Base-by-base conservation (phyloP, 2,329 filamentous ascomycete species). In the Paecilomyces dactylethromorphus region DNA sequence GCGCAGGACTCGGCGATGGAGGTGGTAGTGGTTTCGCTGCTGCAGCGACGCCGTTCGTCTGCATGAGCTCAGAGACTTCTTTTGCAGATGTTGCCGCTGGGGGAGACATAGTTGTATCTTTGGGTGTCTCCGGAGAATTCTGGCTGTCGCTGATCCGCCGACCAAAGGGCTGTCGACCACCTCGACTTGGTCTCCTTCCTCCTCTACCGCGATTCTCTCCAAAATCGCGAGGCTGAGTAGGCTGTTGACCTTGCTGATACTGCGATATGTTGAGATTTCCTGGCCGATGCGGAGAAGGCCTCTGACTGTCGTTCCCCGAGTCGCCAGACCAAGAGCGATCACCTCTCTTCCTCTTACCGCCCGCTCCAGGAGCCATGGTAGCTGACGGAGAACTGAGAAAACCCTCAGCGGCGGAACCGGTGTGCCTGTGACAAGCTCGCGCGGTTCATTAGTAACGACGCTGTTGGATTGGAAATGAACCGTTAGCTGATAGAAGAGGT, bases 271-370 rank as follows among this genome's bases (percentile, higher is more conserved):
- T 78, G 64, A 79, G 72, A 60, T 72, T 77, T 62, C 70, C 74
- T 39, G 75, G 78, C 60, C 73, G 78, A 73, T 79, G 78, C 64
- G 75, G 78, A 63, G 78, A 80, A 61, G 76, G 78, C 62, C 76
- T 73, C 58, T 68, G 67, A 56, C 66, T 66, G 63, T 77, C 74
- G 66, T 73, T 72, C 50, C 68, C 68, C 52, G 72, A 73, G 60
- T 79, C 76, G 56, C 73, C 72, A 50, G 77, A 76, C 69, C 73
- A 79, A 45, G 71, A 71, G 65, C 77, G 70, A 58, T 79, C 78
- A 57, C 67, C 69, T 68, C 77, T 71, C 77, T 86, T 86, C 62
- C 84, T 78, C 77, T 87, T 87, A 57, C 76, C 74, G 63, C 74
- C 74, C 58, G 72, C 72, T 63, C 71, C 72, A 64, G 79, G 81